Evolutionary conservation across 1,284 basidiomycete species (phyloP).

Genomic region (Ceratobasidium sp.): DNA sequence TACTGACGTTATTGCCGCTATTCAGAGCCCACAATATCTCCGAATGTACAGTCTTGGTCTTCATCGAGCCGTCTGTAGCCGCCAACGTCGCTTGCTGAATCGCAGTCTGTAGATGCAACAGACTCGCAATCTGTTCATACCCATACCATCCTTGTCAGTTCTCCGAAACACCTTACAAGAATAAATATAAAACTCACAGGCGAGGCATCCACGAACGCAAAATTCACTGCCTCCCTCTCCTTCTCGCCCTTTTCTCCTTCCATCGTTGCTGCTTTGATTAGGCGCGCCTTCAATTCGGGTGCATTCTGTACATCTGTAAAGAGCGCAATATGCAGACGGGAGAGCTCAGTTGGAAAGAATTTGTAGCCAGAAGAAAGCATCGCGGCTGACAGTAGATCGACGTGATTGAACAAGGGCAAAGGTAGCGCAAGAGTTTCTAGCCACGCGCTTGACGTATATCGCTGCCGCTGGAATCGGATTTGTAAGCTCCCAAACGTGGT

Average conservation of each 20-base stretch:
- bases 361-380: slow-evolving; percentile 44
- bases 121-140: slow-evolving; percentile 73
- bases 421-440: neutral
- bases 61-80: slow-evolving; percentile 65
- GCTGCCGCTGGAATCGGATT: neutral
- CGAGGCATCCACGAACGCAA: slow-evolving; percentile 85
- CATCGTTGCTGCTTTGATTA: slow-evolving; percentile 68
- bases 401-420: neutral
- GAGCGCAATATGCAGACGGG: slow-evolving; percentile 69
- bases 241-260: slow-evolving; percentile 70
- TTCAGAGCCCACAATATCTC: slow-evolving; percentile 87
- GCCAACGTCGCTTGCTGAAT: slow-evolving; percentile 82
- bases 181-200: slow-evolving; percentile 58
- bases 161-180: neutral
- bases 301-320: slow-evolving; percentile 76
- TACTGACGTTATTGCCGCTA: slow-evolving; percentile 81
- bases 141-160: neutral
- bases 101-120: slow-evolving; percentile 80
- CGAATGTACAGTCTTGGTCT: slow-evolving; percentile 84
- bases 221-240: slow-evolving; percentile 80
- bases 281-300: slow-evolving; percentile 66
- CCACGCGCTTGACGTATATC: neutral
- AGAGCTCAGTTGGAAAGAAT: slow-evolving; percentile 48
- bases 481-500: neutral
- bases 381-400: too few relatives aligned